Base-by-base conservation (phyloP, 225 moss, liverwort and hornwort species). In the Thuidium tamariscinum region DNA sequence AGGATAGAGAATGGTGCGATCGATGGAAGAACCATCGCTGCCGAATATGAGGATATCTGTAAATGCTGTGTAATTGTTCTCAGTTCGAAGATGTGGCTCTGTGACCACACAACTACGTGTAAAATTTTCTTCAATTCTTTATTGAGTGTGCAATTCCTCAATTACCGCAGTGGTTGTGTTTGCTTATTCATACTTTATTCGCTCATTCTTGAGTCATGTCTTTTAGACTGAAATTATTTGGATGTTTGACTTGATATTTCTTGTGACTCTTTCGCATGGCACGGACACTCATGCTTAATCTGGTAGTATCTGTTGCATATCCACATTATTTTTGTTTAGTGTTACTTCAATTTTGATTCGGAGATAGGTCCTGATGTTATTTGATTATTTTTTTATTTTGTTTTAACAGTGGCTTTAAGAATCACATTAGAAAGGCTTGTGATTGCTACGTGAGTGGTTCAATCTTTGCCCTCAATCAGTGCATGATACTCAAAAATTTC, bases 1-100 rank as follows among this genome's bases (percentile, higher is more conserved):
- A 91, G 93, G 89, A 93, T 96, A 85, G 96, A 96, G 89, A 93
- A 91, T 48, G 96, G 97, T 46, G 91, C 93, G 46, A 96, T 94
- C 49, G 97, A 96, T 63, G 96, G 96, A 20, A 87, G 96, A 91
- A 87, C 86, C n/a, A 69, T 97, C 41, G 91, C 93, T 63, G 92
- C 93, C 46, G 95, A 95, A 16, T 97, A 96, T 70, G 95, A 97
- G 88, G 97, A 97, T 76, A 90, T 97, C 52, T 96, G 96, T 90
- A 97, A 97, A 91, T 54, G 49, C 70, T 54, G 69, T 16, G 42
- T 52, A 56, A 20, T 81, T 79, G 60, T 34, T 48, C 32, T 81
- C 32, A 49, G n/a, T 74, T 80, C 63, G 79, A 54, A 29, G 71
- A 64, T 25, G 39, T 32, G 64, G 49, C 57, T 49, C 20, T 61